Base-by-base conservation (phyloP, 164 flowering plant species). In the Kalanchoe fedtschenkoi region DNA sequence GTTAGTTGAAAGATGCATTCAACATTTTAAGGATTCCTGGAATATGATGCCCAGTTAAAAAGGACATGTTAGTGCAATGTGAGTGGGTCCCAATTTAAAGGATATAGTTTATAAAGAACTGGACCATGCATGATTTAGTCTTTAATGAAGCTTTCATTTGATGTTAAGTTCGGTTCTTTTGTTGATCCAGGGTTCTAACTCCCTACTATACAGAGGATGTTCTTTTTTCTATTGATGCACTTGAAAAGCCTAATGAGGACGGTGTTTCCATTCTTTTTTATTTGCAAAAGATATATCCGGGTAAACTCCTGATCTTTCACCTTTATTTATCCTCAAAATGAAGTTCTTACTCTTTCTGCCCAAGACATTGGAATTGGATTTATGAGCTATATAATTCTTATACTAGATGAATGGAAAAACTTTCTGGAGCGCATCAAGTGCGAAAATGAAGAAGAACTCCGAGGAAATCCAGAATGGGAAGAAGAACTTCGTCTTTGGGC, bases 191-290 rank as follows among this genome's bases (percentile, higher is more conserved):
- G 42, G 75, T 80, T 38, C 64, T 80, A 58, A 80, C 83, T 19
- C 83, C 81, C 17, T 80, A 80, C 73, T 75, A 69, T 47, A 30
- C 38, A 13, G 83, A 80, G 55, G 77, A 77, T 19, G 83, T 80
- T 22, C 56, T 75, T 2, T 80, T 59, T 70, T 67, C 72, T 55
- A 56, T 69, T 34, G 66, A 74, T 61, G 65, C 62, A 11, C 76
- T 80, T 13, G 66, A 72, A 39, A 70, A 62, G 58, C 74, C 54
- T 32, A 80, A 77, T 61, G 83, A 80, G 63, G 83, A 80, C 69
- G 83, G 81, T 21, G 71, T 80, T 51, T 75, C 83, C 24, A 80
- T 67, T 17, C 65, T 80, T 4, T 80, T 68, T 62, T 80, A 80
- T 72, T 61, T 80, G 73, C 81, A 80, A 62, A 80, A 72, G 17